Percentiles rank a stretch among this genome's conserved stretches.
These are phyloP conservation scores for Backusella morwellensis DNA, from an alignment of 192 early-diverging fungal genomes.

Conservation along the genomic window DNA sequence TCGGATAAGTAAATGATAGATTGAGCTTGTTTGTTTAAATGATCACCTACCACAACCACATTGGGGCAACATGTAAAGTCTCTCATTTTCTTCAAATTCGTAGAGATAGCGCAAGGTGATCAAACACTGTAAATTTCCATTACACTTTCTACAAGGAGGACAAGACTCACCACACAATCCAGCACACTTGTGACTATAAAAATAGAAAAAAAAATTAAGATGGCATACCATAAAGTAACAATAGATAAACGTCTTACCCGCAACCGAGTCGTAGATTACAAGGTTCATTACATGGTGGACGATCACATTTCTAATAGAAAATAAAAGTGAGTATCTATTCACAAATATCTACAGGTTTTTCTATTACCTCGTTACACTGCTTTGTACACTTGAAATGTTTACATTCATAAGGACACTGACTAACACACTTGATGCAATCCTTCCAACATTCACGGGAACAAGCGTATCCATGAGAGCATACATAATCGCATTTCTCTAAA, in stretches of 20 bases:
- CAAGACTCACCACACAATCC: slow-evolving; percentile 32
- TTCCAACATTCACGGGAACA: slow-evolving; percentile 30
- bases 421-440: slow-evolving; percentile 23
- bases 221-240: neutral
- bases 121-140: slow-evolving; percentile 4
- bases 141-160: slow-evolving; percentile 19
- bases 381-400: slow-evolving; percentile 25
- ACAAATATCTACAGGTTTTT: neutral
- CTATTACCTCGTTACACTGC: slow-evolving; percentile 21
- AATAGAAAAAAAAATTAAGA: neutral
- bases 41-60: slow-evolving; percentile 39
- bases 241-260: slow-evolving; percentile 16
- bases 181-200: slow-evolving; percentile 23
- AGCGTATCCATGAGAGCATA: slow-evolving; percentile 31
- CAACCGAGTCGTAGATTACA: slow-evolving; percentile 24
- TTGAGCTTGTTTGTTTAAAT: neutral
- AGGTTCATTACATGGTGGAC: slow-evolving; percentile 31
- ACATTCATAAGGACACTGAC: slow-evolving; percentile 24
- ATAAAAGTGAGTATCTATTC: neutral
- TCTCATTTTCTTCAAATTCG: slow-evolving; percentile 24
- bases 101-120: slow-evolving; percentile 18
- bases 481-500: slow-evolving; percentile 17
- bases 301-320: slow-evolving; percentile 24
- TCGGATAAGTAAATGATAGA: neutral
- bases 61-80: slow-evolving; percentile 27